Conservation (phyloP, 2,329 filamentous ascomycete species). For the Diplodia mutila region DNA sequence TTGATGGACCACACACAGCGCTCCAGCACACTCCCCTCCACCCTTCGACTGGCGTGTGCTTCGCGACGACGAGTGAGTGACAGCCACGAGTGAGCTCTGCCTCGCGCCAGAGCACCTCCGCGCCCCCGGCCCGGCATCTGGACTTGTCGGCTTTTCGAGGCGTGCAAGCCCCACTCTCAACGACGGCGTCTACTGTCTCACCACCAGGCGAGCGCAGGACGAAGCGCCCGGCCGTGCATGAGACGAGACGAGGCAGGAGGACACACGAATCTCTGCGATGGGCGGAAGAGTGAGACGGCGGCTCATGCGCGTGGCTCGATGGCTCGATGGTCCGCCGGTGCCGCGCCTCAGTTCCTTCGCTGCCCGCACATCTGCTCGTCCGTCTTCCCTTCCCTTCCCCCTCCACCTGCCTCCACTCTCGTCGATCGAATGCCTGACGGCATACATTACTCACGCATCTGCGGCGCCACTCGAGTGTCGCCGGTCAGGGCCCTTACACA, state of each 20-base stretch:
- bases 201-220: slow-evolving; percentile 7
- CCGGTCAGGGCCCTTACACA: slow-evolving; percentile 18
- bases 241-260: slow-evolving; percentile 15
- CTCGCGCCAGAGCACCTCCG: background rate
- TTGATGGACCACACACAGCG: slow-evolving; percentile 18
- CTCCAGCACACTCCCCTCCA: slow-evolving; percentile 4
- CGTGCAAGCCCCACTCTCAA: slow-evolving; percentile 19
- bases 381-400: slow-evolving; percentile 3
- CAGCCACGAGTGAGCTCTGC: slow-evolving; percentile 2
- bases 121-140: background rate
- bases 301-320: slow-evolving; percentile 1
- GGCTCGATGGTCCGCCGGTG: background rate
- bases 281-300: slow-evolving; percentile 12
- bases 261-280: background rate
- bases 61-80: slow-evolving; percentile 5
- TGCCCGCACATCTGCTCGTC: background rate
- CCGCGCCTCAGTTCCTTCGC: background rate
- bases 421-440: slow-evolving; percentile 11
- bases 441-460: slow-evolving; percentile 10
- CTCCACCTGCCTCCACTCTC: background rate
- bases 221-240: slow-evolving; percentile 18
- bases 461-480: slow-evolving; percentile 5
- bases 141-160: slow-evolving; percentile 11
- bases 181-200: slow-evolving; percentile 22
- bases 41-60: slow-evolving; percentile 10